These are phyloP conservation scores for Talaromyces trachyspermus DNA, from an alignment of 495 filamentous ascomycete genomes.

Conservation along the genomic window DNA sequence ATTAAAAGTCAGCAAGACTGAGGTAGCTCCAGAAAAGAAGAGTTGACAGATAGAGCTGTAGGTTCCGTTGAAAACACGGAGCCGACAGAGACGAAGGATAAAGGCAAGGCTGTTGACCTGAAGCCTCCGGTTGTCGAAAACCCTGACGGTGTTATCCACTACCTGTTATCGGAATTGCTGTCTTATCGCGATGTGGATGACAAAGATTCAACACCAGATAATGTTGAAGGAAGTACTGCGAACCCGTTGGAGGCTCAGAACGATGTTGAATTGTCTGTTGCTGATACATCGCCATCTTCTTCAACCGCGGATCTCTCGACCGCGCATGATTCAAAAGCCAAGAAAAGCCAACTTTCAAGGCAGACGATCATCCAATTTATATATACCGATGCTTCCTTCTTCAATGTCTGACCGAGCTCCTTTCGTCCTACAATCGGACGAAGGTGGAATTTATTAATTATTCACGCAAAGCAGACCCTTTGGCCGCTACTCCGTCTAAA, in stretches of 20 bases:
- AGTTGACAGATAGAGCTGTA: slow-evolving; percentile 22
- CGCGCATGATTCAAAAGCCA: slow-evolving; percentile 47
- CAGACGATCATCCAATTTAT: slow-evolving; percentile 90
- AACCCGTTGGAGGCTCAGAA: slow-evolving; percentile 34
- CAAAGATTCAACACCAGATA: slow-evolving; percentile 48
- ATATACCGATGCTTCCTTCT: slow-evolving; percentile 94
- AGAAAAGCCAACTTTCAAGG: slow-evolving; percentile 75
- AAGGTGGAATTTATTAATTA: slow-evolving; percentile 99
- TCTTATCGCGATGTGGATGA: slow-evolving; percentile 90
- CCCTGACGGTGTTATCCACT: slow-evolving; percentile 93
- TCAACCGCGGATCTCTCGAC: slow-evolving; percentile 25
- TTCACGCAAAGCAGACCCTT: slow-evolving; percentile 77
- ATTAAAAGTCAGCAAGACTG: slow-evolving; percentile 45
- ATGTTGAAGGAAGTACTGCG: slow-evolving; percentile 38
- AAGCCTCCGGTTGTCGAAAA: slow-evolving; percentile 86
- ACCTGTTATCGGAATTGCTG: slow-evolving; percentile 86
- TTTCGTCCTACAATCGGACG: slow-evolving; percentile 87
- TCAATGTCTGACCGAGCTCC: slow-evolving; percentile 84
- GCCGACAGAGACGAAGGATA: slow-evolving; percentile 50
- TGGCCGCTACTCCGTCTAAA: slow-evolving; percentile 82
- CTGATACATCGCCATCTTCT: slow-evolving; percentile 29
- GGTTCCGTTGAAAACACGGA: slow-evolving; percentile 24
- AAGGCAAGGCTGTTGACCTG: slow-evolving; percentile 55
- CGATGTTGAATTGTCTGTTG: slow-evolving; percentile 42
- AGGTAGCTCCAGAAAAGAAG: slow-evolving; percentile 19